Evolutionary conservation across 768 basidiomycete genomes (phyloP).

Genomic region (Favolaschia claudopus): DNA sequence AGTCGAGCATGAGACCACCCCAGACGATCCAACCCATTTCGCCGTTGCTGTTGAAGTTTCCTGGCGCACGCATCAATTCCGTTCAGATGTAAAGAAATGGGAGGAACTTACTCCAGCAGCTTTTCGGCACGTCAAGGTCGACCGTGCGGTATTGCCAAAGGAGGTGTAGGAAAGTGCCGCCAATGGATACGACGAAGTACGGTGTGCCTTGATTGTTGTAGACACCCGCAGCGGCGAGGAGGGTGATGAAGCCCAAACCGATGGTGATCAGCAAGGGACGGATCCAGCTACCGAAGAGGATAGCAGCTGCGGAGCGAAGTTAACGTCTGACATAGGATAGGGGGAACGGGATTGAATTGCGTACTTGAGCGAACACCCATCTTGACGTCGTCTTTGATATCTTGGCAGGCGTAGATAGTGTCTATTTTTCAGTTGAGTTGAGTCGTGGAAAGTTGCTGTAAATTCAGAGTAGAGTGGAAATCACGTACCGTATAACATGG

Average conservation of each 20-base stretch:
- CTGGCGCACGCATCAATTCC: conserved; percentile 35
- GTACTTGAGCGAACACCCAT: conserved; percentile 81
- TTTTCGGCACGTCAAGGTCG: conserved; percentile 50
- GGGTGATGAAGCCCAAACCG: conserved; percentile 56
- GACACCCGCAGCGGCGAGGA: conserved; percentile 61
- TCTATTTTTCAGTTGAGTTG: too few species aligned
- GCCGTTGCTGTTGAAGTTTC: conserved; percentile 56
- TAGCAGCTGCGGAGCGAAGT: too few species aligned
- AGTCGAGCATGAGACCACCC: conserved; percentile 51
- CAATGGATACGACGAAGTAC: conserved; percentile 56
- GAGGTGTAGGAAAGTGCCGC: conserved; percentile 52
- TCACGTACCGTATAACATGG: conserved; percentile 19
- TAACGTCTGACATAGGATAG: too few species aligned
- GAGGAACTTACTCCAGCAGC: conserved; percentile 54
- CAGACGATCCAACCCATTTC: conserved; percentile 57
- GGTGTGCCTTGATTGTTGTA: conserved; percentile 58
- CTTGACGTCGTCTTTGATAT: conserved; percentile 75
- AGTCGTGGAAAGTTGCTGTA: too few species aligned
- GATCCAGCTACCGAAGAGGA: conserved; percentile 70
- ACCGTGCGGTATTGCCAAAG: conserved; percentile 57
- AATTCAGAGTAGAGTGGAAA: too few species aligned
- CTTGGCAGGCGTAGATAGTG: conserved; percentile 83
- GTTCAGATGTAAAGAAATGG: neutral
- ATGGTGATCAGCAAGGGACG: conserved; percentile 62
- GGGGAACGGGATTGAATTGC: too few species aligned